Evolutionary conservation across 2,329 filamentous ascomycete species (phyloP), one percentile per base, ranked within the genome.

Genomic region (Fusarium sp.): DNA sequence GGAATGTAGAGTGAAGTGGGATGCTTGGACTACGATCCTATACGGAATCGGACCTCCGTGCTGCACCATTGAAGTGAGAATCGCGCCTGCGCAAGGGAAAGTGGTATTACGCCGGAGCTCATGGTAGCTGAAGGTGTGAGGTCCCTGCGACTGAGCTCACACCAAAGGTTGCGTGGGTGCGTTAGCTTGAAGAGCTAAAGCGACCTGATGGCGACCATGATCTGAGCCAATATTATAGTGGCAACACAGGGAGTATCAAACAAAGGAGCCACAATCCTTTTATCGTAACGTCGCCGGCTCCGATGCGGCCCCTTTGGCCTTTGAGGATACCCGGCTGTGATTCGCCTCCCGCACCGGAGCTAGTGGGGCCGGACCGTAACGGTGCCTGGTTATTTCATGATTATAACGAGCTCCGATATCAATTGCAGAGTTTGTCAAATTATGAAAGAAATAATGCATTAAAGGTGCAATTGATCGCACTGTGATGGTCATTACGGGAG

Each of bases 141-240:
- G 31, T 36, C 28, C 35, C 41, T 57, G 52, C 35, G 63, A 49
- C 45, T 59, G 47, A 44, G 20, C 41, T 54, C 36, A 18, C 47
- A 55, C 52, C 48, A 49, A 66, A 55, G 69, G 65, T 63, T 69
- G 57, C 33, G 33, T 28, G 14, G 35, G 57, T 69, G 72, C 64
- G 47, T 47, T 73, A 75, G 72, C 72, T 59, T 38, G 13, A 36
- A 63, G 59, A 64, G 58, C 68, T 74, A 75, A 69, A 60, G 72
- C 57, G 60, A 51, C 71, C 72, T 60, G 54, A 66, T 63, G 69
- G 60, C 28, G 33, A 47, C 64, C 69, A 63, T 66, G 72, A 58
- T 60, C 48, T 48, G 60, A 45, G 28, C 72, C 72, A 73, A 66
- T 75, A 70, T 66, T 13, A 31, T n/a, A 51, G 33, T 58, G 72